These are phyloP conservation scores for Penicillium paxilli DNA, from an alignment of 495 filamentous ascomycete species.

Conservation along the genomic window DNA sequence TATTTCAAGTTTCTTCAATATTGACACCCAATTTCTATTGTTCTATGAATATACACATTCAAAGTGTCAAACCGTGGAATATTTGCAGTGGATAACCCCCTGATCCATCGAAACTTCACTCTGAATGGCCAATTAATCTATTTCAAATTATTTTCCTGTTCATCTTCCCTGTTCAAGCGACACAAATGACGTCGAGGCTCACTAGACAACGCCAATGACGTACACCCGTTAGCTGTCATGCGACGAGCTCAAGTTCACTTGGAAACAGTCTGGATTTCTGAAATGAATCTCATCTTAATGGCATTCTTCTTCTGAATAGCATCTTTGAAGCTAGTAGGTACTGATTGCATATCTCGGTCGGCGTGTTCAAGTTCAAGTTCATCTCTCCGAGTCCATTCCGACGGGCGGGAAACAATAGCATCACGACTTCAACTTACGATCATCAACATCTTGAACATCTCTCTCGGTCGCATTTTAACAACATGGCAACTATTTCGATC, in stretches of 20 bases:
- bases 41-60: background rate
- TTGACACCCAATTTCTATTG: background rate
- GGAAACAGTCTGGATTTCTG: too few relatives aligned
- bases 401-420: too few relatives aligned
- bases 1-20: too few relatives aligned
- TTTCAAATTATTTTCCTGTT: background rate
- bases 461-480: background rate
- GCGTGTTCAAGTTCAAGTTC: too few relatives aligned
- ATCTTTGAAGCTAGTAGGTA: too few relatives aligned
- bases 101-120: background rate
- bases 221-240: slow-evolving; percentile 1
- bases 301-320: too few relatives aligned
- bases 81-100: background rate
- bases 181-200: background rate
- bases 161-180: background rate
- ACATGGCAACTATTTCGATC: slow-evolving; percentile 43
- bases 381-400: background rate
- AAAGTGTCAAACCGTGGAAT: background rate
- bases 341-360: background rate
- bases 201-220: background rate
- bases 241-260: background rate
- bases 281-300: too few relatives aligned
- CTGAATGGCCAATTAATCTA: background rate
- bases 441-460: background rate
- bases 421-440: too few relatives aligned